Conservation (phyloP, 495 filamentous ascomycete species). For the Aspergillus steynii region DNA sequence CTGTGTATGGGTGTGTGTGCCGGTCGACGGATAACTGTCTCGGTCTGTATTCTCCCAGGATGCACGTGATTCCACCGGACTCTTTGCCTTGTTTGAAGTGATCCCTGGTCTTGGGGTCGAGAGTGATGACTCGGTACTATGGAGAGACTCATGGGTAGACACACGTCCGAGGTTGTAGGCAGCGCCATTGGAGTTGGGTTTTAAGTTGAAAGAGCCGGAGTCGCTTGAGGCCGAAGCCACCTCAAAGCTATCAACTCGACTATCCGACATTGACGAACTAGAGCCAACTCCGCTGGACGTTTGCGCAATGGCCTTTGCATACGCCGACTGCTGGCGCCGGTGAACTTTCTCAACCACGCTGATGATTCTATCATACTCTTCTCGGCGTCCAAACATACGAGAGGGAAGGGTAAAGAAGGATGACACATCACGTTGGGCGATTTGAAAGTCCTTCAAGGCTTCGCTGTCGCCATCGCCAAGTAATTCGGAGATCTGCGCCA, state of each 20-base stretch:
- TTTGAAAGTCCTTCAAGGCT: conserved; percentile 65
- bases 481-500: conserved; percentile 66
- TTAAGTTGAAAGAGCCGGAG: conserved; percentile 52
- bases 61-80: conserved; percentile 40
- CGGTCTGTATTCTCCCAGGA: conserved; percentile 40
- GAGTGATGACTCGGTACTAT: conserved; percentile 37
- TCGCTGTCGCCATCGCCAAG: conserved; percentile 72
- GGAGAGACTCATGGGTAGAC: conserved; percentile 38
- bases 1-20: conserved; percentile 31
- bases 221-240: conserved; percentile 52
- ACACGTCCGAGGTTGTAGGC: conserved; percentile 31
- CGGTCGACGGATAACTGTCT: conserved; percentile 34
- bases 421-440: conserved; percentile 76
- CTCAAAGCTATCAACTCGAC: conserved; percentile 53
- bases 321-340: conserved; percentile 57
- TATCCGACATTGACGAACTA: conserved; percentile 57
- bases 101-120: conserved; percentile 29
- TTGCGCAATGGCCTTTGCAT: conserved; percentile 39
- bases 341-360: conserved; percentile 71
- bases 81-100: conserved; percentile 31
- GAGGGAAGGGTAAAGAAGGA: conserved; percentile 83
- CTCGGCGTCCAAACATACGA: conserved; percentile 73
- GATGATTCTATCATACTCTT: conserved; percentile 68
- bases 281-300: conserved; percentile 50
- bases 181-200: conserved; percentile 38